phyloP scores from a whole-genome alignment of 1,284 basidiomycete species.

The Leccinum griseonigrum region DNA sequence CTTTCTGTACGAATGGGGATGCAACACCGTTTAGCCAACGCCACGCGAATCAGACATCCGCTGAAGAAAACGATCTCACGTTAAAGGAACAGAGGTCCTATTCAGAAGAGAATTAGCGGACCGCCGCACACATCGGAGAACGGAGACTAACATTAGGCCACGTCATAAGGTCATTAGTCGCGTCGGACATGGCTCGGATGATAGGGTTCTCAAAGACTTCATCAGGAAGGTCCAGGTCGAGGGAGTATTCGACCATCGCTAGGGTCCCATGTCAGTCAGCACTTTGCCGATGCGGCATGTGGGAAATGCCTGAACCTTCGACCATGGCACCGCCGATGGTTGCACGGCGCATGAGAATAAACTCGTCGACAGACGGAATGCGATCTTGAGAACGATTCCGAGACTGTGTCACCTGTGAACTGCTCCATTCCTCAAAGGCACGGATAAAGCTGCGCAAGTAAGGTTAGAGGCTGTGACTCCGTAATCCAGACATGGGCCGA shows the following conservation, averaged over 20 bases:
- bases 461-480: slow-evolving; percentile 4
- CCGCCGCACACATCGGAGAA: slow-evolving; percentile 1
- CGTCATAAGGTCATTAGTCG: slow-evolving; percentile 46
- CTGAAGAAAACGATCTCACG: slow-evolving; percentile 27
- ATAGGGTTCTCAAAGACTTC: slow-evolving; percentile 42
- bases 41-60: slow-evolving; percentile 3
- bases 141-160: slow-evolving; percentile 45
- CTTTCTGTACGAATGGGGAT: slow-evolving; percentile 36
- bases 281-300: background rate
- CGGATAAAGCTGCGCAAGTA: slow-evolving; percentile 34
- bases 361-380: slow-evolving; percentile 42
- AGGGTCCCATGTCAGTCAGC: slow-evolving; percentile 1
- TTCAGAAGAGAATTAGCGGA: slow-evolving; percentile 8
- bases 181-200: slow-evolving; percentile 42
- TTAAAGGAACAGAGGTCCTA: slow-evolving; percentile 50
- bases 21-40: background rate
- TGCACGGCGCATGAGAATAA: slow-evolving; percentile 41
- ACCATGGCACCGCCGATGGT: slow-evolving; percentile 46
- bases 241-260: slow-evolving; percentile 49
- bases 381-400: slow-evolving; percentile 37
- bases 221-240: slow-evolving; percentile 45
- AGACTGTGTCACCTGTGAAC: slow-evolving; percentile 41
- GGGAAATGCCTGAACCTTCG: slow-evolving; percentile 36
- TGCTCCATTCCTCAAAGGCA: slow-evolving; percentile 40
- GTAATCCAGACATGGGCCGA: slow-evolving; percentile 1